Evolutionary conservation across 108 stramenopile species (phyloP).

Genomic region (Stephanodiscus triporus): DNA sequence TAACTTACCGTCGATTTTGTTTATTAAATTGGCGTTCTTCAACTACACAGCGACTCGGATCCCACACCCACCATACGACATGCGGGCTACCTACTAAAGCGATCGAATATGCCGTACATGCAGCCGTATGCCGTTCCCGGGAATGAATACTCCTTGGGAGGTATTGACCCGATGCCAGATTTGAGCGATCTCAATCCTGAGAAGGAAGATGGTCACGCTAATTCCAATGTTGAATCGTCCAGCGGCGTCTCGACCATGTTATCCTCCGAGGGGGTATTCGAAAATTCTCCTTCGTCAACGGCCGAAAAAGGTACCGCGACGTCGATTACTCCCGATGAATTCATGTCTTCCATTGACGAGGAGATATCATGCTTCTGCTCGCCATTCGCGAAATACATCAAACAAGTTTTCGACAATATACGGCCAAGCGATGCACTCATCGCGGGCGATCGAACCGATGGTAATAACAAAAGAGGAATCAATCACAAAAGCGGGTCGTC

Average conservation of each 20-base stretch:
- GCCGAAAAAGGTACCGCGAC: neutral
- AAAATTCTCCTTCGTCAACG: neutral
- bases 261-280: neutral
- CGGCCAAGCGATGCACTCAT: neutral
- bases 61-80: conserved; percentile 29
- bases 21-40: no score
- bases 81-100: conserved; percentile 46
- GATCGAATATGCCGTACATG: conserved; percentile 39
- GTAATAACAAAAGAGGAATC: no score
- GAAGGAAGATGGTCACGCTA: neutral
- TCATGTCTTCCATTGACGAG: neutral
- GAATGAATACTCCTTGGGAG: neutral
- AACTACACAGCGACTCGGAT: conserved; percentile 20
- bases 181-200: neutral
- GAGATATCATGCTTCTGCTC: conserved; percentile 32
- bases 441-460: neutral
- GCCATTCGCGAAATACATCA: conserved; percentile 25
- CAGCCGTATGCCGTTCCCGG: conserved; percentile 20
- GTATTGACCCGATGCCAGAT: conserved; percentile 21
- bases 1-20: no score
- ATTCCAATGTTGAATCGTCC: neutral
- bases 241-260: neutral
- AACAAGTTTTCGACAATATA: conserved; percentile 14
- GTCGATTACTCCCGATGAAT: neutral
- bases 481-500: neutral